Percentiles rank a stretch among this genome's conserved stretches.
These are phyloP conservation scores for Pinus albicaulis DNA, from an alignment of 75 land plant species.

Conservation along the genomic window DNA sequence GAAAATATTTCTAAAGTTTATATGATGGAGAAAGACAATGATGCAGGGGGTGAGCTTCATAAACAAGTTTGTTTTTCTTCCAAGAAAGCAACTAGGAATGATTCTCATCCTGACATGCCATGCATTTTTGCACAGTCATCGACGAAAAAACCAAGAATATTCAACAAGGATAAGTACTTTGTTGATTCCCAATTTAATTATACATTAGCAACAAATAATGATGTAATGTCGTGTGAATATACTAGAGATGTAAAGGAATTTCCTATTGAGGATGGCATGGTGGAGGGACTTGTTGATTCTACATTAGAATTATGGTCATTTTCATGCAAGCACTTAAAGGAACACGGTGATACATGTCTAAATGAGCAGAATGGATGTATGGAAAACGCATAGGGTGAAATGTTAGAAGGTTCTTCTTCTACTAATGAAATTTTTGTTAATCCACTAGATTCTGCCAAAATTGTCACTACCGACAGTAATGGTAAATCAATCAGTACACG, in stretches of 20 bases:
- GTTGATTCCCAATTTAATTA: background rate
- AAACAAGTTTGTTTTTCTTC: too few relatives aligned
- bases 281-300: background rate
- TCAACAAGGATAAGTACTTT: background rate
- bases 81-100: background rate
- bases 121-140: background rate
- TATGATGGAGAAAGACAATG: conserved; percentile 9
- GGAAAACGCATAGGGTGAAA: background rate
- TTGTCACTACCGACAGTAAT: background rate
- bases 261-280: background rate
- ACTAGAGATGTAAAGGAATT: background rate
- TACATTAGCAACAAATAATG: background rate
- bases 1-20: too few relatives aligned
- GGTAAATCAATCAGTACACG: background rate
- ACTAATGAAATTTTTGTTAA: background rate
- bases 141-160: background rate
- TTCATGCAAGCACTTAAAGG: background rate
- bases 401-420: background rate
- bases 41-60: too few relatives aligned
- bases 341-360: background rate
- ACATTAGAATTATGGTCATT: background rate
- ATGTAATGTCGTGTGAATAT: background rate
- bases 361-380: background rate
- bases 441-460: background rate
- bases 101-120: background rate